Base-by-base conservation (phyloP, 2,329 filamentous ascomycete genomes). In the Fusarium nodosum region DNA sequence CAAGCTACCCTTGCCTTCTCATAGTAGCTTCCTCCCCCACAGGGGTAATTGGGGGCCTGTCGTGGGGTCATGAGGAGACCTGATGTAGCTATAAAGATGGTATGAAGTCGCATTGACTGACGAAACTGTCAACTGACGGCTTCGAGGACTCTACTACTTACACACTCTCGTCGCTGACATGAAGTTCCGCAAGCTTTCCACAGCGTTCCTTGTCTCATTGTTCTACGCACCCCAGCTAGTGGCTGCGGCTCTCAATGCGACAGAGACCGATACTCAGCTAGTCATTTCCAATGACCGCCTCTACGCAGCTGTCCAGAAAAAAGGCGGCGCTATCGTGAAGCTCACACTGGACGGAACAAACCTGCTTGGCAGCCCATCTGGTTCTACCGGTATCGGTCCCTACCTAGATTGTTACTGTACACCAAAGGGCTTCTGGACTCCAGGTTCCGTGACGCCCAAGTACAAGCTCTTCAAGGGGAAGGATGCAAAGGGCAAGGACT, bases 391-490 rank as follows among this genome's bases (percentile, higher is more conserved):
- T 4, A 80, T 84, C 28, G 85, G 86, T 0, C 85, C 87, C 2
- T 89, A 90, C 71, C 83, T 90, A 8, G 88, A 90, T 75, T 90
- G 88, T 74, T 88, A 90, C 76, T 90, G 88, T 72, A 86, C 81
- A 0, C 86, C 87, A 2, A 82, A 80, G 0, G 88, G 88, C 0
- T 85, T 84, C 71, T 90, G 87, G 78, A 90, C 87, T 0, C 86
- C 88, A 0, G 87, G 87, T 0, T 79, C 78, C 7, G 83, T 82
- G 7, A 80, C 85, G 60, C 74, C 74, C 12, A 77, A 75, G 62
- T 82, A 82, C 76, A 78, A 83, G 69, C 79, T 84, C 30, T 79
- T 82, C 71, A 80, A 82, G 66, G 82, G 83, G 56, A 82, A 79
- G 70, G 83, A 84, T 71, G 80, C 78, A 45, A 79, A 80, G n/a